Conservation (phyloP, 345 rosid species). For the Xanthoceras sorbifolium region DNA sequence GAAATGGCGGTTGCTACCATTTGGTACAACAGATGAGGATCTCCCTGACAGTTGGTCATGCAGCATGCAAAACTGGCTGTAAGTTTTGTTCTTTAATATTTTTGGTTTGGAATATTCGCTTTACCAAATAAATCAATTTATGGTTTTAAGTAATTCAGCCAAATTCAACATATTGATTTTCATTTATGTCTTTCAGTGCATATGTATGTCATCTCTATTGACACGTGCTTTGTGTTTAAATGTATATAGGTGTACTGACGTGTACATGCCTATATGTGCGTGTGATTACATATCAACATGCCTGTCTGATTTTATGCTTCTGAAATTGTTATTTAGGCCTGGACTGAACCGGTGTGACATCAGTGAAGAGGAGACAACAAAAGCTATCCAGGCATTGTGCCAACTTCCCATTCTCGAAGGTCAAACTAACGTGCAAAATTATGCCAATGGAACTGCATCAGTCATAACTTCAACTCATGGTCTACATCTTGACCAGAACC, state of each 20-base stretch:
- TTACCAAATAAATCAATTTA: background rate
- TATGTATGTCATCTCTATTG: background rate
- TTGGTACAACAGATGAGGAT: conserved; percentile 42
- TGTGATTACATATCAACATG: background rate
- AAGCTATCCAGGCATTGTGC: conserved; percentile 30
- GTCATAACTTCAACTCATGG: conserved; percentile 24
- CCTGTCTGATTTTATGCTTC: conserved; percentile 23
- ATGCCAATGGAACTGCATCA: conserved; percentile 31
- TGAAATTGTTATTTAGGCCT: conserved; percentile 40
- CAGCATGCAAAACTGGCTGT: conserved; percentile 84
- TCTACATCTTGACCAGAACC: conserved; percentile 28
- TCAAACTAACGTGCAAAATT: conserved; percentile 35
- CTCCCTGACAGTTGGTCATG: conserved; percentile 78
- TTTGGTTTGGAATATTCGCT: background rate
- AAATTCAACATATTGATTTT: background rate
- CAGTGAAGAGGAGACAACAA: conserved; percentile 50
- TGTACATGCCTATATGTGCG: conserved; percentile 6
- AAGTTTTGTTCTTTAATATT: conserved; percentile 38
- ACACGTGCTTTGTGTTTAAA: background rate
- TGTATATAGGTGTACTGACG: background rate
- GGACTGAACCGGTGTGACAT: conserved; percentile 51
- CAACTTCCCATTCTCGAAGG: conserved; percentile 26
- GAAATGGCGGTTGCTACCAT: conserved; percentile 74
- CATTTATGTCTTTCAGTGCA: background rate
- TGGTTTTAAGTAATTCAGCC: background rate